Evolutionary conservation across 768 basidiomycete species (phyloP).

Genomic region (Suillus americanus): DNA sequence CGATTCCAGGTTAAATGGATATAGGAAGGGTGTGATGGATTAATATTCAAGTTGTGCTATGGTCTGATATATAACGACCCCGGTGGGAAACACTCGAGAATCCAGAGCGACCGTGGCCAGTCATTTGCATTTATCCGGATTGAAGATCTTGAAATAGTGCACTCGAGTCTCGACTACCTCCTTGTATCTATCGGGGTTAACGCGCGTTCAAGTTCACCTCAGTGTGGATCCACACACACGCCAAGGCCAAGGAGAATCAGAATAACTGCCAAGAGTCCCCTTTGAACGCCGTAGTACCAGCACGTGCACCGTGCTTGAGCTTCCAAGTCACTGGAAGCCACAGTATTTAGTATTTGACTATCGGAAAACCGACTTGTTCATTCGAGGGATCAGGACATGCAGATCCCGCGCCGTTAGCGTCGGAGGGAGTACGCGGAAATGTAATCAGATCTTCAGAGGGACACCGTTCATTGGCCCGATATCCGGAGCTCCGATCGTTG

Average conservation of each 20-base stretch:
- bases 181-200: background rate
- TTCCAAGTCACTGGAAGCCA: too few relatives aligned
- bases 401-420: background rate
- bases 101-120: background rate
- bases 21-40: background rate
- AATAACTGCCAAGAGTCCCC: background rate
- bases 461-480: background rate
- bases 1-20: background rate
- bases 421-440: background rate
- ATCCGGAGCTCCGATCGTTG: background rate
- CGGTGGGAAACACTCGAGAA: background rate
- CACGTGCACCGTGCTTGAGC: too few relatives aligned
- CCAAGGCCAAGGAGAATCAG: background rate
- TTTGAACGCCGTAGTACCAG: background rate
- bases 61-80: background rate
- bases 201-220: background rate
- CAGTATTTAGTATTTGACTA: background rate
- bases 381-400: background rate
- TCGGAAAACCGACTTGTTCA: background rate
- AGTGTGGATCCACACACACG: background rate
- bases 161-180: background rate
- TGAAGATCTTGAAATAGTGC: background rate
- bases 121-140: background rate
- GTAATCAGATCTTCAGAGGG: background rate
- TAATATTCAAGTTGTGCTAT: background rate